A percentile compares a stretch with the other conserved stretches of the same genome.
Evolutionary conservation across 2,329 filamentous ascomycete genomes (phyloP).

Genomic region (Stagonosporopsis tanaceti): DNA sequence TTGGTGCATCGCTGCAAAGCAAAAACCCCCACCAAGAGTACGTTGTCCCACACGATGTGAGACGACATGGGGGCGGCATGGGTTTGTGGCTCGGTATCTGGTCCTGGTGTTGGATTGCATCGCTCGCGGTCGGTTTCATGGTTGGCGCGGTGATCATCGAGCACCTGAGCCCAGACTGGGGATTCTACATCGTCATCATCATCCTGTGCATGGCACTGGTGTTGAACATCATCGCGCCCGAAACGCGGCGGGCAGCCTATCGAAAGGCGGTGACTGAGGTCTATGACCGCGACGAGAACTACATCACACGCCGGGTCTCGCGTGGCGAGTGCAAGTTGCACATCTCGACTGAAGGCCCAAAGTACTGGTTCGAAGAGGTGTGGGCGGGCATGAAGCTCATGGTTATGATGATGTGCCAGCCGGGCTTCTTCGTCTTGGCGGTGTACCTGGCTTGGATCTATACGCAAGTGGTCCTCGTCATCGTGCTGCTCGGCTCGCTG

Average conservation of each 20-base stretch:
- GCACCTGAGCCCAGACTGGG: conserved; percentile 70
- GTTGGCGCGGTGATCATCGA: conserved; percentile 76
- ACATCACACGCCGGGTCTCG: conserved; percentile 64
- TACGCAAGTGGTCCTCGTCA: conserved; percentile 75
- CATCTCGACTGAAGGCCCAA: conserved; percentile 73
- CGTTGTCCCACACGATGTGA: conserved; percentile 71
- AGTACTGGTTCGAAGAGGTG: conserved; percentile 80
- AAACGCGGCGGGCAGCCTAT: conserved; percentile 74
- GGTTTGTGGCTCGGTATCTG: conserved; percentile 71
- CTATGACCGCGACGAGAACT: conserved; percentile 56
- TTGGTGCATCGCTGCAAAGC: conserved; percentile 78
- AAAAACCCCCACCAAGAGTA: conserved; percentile 76
- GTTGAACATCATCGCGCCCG: conserved; percentile 75
- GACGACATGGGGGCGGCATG: conserved; percentile 78
- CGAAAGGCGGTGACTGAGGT: conserved; percentile 72
- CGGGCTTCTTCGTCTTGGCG: conserved; percentile 75
- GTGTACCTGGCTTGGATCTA: conserved; percentile 83
- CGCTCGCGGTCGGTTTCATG: conserved; percentile 74
- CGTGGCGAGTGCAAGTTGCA: conserved; percentile 81
- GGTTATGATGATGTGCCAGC: conserved; percentile 74
- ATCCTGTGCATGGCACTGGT: conserved; percentile 70
- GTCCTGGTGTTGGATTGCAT: conserved; percentile 80
- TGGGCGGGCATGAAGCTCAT: conserved; percentile 73
- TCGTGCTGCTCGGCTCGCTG: conserved; percentile 74
- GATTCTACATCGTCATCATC: conserved; percentile 77